Conservation (phyloP, 805 yeast species). For the Zygotorulaspora sp. region DNA sequence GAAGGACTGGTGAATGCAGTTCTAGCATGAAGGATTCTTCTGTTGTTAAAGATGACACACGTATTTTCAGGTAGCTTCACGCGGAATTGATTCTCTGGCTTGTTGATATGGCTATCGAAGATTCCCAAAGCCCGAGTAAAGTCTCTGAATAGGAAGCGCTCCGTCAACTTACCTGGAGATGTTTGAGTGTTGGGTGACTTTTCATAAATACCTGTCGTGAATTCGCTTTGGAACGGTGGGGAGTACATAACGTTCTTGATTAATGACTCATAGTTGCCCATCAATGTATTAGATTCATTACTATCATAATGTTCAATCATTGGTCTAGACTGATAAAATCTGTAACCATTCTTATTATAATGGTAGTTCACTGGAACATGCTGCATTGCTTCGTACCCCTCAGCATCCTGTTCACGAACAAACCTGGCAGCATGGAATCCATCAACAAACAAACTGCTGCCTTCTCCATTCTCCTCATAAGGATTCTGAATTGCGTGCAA, state of each 20-base stretch:
- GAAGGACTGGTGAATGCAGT: slow-evolving; percentile 45
- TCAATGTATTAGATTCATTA: slow-evolving; percentile 31
- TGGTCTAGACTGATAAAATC: slow-evolving; percentile 60
- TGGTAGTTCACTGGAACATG: slow-evolving; percentile 65
- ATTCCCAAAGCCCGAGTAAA: slow-evolving; percentile 53
- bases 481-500: slow-evolving; percentile 55
- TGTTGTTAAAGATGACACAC: slow-evolving; percentile 65
- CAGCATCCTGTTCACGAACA: slow-evolving; percentile 53
- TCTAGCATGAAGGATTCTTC: slow-evolving; percentile 68
- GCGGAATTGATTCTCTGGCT: slow-evolving; percentile 50
- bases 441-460: slow-evolving; percentile 67
- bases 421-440: slow-evolving; percentile 59
- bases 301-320: slow-evolving; percentile 53
- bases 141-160: slow-evolving; percentile 44
- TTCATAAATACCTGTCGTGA: slow-evolving; percentile 51
- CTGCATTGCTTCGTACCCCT: slow-evolving; percentile 58
- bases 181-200: slow-evolving; percentile 27
- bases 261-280: slow-evolving; percentile 28
- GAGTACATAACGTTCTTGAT: slow-evolving; percentile 66
- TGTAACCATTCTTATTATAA: slow-evolving; percentile 56
- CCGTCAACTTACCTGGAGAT: slow-evolving; percentile 38
- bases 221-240: slow-evolving; percentile 82
- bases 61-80: slow-evolving; percentile 53
- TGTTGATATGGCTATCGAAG: slow-evolving; percentile 57
- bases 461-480: slow-evolving; percentile 47